Base-by-base conservation (phyloP, 345 rosid species). In the Euphorbia pulcherrima region DNA sequence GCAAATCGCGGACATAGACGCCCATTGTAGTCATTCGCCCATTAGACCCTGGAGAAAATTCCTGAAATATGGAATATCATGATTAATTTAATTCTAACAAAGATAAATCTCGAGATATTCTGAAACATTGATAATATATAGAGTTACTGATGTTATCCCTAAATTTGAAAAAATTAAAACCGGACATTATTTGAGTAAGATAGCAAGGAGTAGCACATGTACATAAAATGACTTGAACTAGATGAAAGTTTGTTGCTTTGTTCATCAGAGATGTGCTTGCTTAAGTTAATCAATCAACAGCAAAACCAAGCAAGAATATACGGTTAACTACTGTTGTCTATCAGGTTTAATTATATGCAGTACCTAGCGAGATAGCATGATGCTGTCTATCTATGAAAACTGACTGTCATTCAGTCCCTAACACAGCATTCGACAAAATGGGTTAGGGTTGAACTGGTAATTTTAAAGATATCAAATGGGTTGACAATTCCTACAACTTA, bases 11-110 rank as follows among this genome's bases (percentile, higher is more conserved):
- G 52, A 91, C 82, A 57, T 94, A 94, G 11, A 81, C 88, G 65
- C 99, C 99, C 93, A 94, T 91, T 75, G 97, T 89, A 40, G 96
- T 83, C 83, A 72, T 81, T 62, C 85, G 79, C 74, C 92, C 95
- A 76, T 73, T 82, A 29, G 96, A 91, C 62, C 93, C 95, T 8
- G 99, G 99, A 67, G 96, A 82, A 74, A 94, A 94, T 86, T 91
- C 97, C 99, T 94, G 83, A 68, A 78, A 81, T 62, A 62, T 17
- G 24, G 55, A n/a, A n/a, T 10, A 61, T 39, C 62, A 72, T 47
- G 21, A 68, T 28, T 27, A 8, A 13, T 20, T 27, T 23, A 2
- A 20, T 51, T 40, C 55, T 18, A 14, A 26, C 29, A 41, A 12
- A 26, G 6, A 8, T 18, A 23, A 57, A 57, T 26, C 37, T 23